These are phyloP conservation scores for Pseudocercospora fijiensis DNA, from an alignment of 2,329 filamentous ascomycete genomes.

Conservation along the genomic window DNA sequence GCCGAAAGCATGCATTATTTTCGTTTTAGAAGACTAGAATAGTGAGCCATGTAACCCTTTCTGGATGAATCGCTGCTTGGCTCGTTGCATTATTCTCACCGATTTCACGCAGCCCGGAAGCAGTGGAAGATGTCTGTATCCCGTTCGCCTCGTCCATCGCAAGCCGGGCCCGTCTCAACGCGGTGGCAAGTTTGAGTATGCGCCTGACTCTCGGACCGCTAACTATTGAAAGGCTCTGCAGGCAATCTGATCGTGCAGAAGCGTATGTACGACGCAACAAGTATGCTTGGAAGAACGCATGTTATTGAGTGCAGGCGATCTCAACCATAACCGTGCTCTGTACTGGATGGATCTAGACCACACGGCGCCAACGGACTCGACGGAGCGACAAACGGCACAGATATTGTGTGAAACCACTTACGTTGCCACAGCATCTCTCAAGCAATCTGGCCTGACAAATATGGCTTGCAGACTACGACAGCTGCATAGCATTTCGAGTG, in stretches of 20 bases:
- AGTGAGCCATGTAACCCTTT: background rate
- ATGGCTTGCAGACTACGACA: background rate
- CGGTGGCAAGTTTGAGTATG: background rate
- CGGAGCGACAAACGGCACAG: background rate
- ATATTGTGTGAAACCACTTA: background rate
- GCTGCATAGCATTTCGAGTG: conserved; percentile 3
- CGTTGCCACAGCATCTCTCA: background rate
- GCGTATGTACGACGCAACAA: background rate
- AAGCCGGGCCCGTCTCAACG: background rate
- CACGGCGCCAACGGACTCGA: background rate
- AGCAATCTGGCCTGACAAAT: background rate
- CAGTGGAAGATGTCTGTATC: background rate
- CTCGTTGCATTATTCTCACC: background rate
- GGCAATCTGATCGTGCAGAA: conserved; percentile 1
- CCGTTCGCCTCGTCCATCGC: background rate
- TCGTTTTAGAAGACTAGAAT: background rate
- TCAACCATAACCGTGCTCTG: background rate
- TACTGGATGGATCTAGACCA: background rate
- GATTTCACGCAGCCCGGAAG: background rate
- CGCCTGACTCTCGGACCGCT: background rate
- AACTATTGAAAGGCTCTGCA: conserved; percentile 10
- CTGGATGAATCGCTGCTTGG: background rate
- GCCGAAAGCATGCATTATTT: conserved; percentile 1
- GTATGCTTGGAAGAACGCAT: background rate
- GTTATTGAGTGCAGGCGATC: background rate